Percentiles rank a stretch among this genome's conserved stretches.
Evolutionary conservation across 441 rosid species (phyloP).

Genomic region (Flueggea neowawraea): DNA sequence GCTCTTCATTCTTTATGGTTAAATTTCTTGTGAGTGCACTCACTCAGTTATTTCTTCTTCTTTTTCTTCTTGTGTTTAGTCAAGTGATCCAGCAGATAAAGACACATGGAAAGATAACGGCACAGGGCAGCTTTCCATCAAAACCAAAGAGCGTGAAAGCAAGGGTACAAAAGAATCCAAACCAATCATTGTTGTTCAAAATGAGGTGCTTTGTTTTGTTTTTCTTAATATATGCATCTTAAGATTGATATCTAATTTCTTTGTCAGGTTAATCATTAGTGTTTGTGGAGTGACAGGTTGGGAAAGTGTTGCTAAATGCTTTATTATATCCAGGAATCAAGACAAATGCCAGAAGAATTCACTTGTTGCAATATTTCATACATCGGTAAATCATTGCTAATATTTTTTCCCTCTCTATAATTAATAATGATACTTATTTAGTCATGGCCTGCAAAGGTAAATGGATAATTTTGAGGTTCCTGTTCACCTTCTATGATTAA

Average conservation of each 20-base stretch:
- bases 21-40: neutral
- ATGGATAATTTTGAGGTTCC: neutral
- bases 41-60: no score
- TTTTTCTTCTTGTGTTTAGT: slow-evolving; percentile 30
- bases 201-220: slow-evolving; percentile 56
- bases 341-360: slow-evolving; percentile 81
- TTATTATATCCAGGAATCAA: slow-evolving; percentile 84
- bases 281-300: slow-evolving; percentile 53
- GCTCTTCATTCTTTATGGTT: neutral
- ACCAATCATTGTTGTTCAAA: slow-evolving; percentile 79
- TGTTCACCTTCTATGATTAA: no score
- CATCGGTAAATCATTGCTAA: slow-evolving; percentile 52
- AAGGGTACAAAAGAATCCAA: slow-evolving; percentile 89
- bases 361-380: slow-evolving; percentile 84
- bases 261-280: neutral
- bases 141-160: slow-evolving; percentile 76
- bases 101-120: slow-evolving; percentile 97
- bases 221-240: neutral
- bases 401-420: neutral
- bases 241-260: slow-evolving; percentile 2
- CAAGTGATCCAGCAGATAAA: slow-evolving; percentile 68
- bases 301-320: slow-evolving; percentile 86
- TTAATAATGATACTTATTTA: neutral
- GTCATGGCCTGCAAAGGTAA: neutral
- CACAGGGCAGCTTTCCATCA: slow-evolving; percentile 82